A percentile compares a stretch with the other conserved stretches of the same genome.
Conservation (phyloP, 352 stramenopile species). For the Pythium utonaiense region DNA sequence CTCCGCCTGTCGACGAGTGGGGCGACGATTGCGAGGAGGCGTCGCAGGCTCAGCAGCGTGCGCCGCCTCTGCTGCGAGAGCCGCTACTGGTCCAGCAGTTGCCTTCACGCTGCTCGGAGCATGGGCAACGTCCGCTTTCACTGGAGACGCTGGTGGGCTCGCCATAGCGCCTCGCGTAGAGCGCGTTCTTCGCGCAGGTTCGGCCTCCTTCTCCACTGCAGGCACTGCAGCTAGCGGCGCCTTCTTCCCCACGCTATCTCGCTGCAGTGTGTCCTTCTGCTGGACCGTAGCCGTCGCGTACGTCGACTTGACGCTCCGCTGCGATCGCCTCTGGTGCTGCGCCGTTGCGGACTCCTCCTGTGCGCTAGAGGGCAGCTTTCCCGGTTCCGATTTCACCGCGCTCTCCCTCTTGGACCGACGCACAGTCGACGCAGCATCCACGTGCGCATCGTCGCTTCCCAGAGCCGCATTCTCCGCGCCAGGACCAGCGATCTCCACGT, state of each 20-base stretch:
- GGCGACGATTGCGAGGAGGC: slow-evolving; percentile 17
- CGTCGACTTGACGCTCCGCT: slow-evolving; percentile 28
- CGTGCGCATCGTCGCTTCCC: neutral
- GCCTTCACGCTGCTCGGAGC: neutral
- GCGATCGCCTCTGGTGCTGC: slow-evolving; percentile 23
- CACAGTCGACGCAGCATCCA: slow-evolving; percentile 2
- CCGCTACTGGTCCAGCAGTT: too few species aligned
- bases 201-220: neutral
- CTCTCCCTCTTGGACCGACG: slow-evolving; percentile 40
- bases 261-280: neutral
- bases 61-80: neutral
- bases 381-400: slow-evolving; percentile 18
- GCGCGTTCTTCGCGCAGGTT: neutral
- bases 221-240: neutral
- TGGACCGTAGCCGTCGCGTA: slow-evolving; percentile 15
- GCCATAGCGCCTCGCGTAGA: slow-evolving; percentile 2
- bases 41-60: slow-evolving; percentile 3
- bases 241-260: neutral
- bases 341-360: slow-evolving; percentile 1
- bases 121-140: neutral
- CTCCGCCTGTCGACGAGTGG: slow-evolving; percentile 18
- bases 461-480: neutral
- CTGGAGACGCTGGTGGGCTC: slow-evolving; percentile 1
- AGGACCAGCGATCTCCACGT: neutral
- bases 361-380: slow-evolving; percentile 12